Conservation (phyloP, 768 basidiomycete genomes). For the Coprinopsis cinerea region DNA sequence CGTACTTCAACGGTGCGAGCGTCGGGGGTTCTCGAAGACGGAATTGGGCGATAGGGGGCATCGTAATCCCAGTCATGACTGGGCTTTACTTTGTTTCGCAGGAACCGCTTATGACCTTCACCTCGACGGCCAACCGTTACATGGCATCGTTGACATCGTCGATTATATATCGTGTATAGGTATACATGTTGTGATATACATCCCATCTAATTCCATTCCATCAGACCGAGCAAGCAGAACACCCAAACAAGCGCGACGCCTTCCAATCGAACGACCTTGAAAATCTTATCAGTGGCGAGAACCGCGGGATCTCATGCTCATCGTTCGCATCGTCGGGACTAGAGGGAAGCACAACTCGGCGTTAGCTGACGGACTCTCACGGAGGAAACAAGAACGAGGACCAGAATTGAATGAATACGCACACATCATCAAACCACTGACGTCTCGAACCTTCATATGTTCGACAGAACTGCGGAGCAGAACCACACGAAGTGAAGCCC, state of each 20-base stretch:
- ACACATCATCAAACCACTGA: slow-evolving; percentile 70
- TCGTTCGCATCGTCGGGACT: slow-evolving; percentile 63
- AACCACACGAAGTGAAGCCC: slow-evolving; percentile 56
- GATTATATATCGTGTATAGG: slow-evolving; percentile 36
- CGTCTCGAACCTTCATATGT: slow-evolving; percentile 53
- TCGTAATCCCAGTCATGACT: slow-evolving; percentile 46
- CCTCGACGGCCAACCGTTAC: slow-evolving; percentile 46
- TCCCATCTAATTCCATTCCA: slow-evolving; percentile 23
- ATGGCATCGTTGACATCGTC: slow-evolving; percentile 41
- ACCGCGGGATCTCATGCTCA: slow-evolving; percentile 49
- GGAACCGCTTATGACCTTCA: slow-evolving; percentile 54
- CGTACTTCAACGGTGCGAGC: slow-evolving; percentile 13
- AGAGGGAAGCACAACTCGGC: slow-evolving; percentile 12
- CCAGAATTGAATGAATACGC: no score
- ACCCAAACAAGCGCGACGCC: background rate
- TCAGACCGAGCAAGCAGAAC: background rate
- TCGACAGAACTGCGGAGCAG: slow-evolving; percentile 51
- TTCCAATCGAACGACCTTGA: background rate
- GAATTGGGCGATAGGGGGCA: slow-evolving; percentile 25
- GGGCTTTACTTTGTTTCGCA: slow-evolving; percentile 49
- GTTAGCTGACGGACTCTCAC: background rate
- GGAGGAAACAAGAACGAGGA: background rate
- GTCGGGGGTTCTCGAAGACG: slow-evolving; percentile 17
- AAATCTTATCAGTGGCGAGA: slow-evolving; percentile 18
- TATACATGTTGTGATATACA: background rate